Base-by-base conservation (phyloP, 176 grass and related monocot species). In the Tillandsia fasciculata region DNA sequence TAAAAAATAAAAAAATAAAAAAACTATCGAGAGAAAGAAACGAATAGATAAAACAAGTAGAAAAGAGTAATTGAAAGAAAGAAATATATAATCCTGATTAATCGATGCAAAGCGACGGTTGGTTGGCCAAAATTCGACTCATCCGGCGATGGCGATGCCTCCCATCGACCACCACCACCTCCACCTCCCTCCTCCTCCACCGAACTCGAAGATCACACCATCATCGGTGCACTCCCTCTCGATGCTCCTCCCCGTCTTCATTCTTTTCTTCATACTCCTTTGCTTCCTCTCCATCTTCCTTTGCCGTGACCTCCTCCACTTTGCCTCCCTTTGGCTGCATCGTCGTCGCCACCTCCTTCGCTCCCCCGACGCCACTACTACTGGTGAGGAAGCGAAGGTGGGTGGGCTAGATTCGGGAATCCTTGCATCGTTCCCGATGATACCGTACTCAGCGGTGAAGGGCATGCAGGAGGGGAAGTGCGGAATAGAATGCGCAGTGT, bases 281-380 rank as follows among this genome's bases (percentile, higher is more conserved):
- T 79, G 79, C 76, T 87, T 42, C 61, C 72, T 87, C 49, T 79
- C 84, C 0, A 67, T 87, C 76, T n/a, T 79, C 63, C 84, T 42
- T 6, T 42, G 33, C 33, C 33, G 33, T 5, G 33, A 42, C 33
- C 4, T 87, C 53, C 79, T 87, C 20, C 75, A 82, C 71, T 87
- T 79, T 52, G 75, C 82, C 63, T 79, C 82, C 27, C 79, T 87
- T 67, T 87, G 76, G 33, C 76, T 83, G 78, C 79, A 75, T 82
- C 53, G 78, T 67, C 67, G 27, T 87, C 71, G 82, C 82, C 72
- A 48, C 79, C 71, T 79, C 84, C 53, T 76, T 82, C 84, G 72
- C 75, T 87, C 68, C 77, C 56, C 12, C 79, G 71, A 9, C 81
- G 75, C 29, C 83, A 56, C 64, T 74, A 47, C 15, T 71, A 26